A percentile compares a stretch with the other conserved stretches of the same genome.
phyloP scores from a whole-genome alignment of 192 early-diverging fungal genomes.

The Geranomyces michiganensis region DNA sequence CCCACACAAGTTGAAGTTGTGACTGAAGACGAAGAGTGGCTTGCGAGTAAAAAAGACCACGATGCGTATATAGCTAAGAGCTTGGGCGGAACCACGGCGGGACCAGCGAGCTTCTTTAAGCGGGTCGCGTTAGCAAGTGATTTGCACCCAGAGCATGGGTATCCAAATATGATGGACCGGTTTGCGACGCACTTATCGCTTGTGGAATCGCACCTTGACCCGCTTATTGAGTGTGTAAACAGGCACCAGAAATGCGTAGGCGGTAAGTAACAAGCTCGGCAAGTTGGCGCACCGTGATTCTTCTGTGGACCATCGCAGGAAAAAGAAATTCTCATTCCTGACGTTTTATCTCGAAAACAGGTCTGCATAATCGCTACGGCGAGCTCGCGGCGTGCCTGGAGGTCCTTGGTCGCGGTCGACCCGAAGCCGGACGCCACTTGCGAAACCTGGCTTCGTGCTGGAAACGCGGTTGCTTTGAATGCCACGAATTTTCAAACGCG shows the following conservation, averaged over 20 bases:
- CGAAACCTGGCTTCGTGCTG: constrained; percentile 31
- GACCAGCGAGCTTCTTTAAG: constrained; percentile 28
- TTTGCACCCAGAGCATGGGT: constrained; percentile 11
- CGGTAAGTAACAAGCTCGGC: background rate
- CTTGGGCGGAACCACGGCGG: background rate
- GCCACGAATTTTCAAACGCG: constrained; percentile 33
- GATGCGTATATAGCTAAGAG: background rate
- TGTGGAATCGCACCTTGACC: constrained; percentile 27
- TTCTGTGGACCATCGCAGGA: no score
- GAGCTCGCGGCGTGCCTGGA: constrained; percentile 14
- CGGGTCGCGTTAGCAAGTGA: constrained; percentile 1
- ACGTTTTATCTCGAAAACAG: background rate
- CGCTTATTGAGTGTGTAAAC: constrained; percentile 16
- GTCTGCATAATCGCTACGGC: background rate
- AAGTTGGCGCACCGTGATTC: no score
- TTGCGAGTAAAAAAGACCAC: background rate
- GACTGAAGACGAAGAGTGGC: constrained; percentile 30
- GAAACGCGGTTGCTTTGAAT: constrained; percentile 32
- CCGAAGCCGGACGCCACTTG: constrained; percentile 14
- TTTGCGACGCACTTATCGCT: constrained; percentile 22
- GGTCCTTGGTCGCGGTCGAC: constrained; percentile 21
- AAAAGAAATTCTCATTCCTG: background rate
- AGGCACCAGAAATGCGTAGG: background rate
- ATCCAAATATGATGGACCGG: constrained; percentile 33
- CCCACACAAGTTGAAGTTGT: constrained; percentile 9